Evolutionary conservation across 257 asterid genomes (phyloP).

Genomic region (Sherardia arvensis): DNA sequence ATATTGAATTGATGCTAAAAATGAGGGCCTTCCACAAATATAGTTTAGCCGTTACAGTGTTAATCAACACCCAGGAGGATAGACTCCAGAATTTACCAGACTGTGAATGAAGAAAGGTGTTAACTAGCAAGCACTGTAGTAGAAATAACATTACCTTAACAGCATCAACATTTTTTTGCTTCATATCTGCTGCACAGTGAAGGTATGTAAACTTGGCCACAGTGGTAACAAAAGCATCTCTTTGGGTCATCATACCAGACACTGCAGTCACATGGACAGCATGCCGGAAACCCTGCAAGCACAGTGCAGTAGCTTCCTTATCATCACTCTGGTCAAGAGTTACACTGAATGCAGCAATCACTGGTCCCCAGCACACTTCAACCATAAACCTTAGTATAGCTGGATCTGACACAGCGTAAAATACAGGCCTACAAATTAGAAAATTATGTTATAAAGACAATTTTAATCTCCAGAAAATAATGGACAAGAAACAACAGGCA

Average conservation of each 20-base stretch:
- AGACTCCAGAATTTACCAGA: neutral
- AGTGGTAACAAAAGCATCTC: constrained; percentile 97
- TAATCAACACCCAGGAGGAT: neutral
- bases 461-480: neutral
- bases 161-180: constrained; percentile 94
- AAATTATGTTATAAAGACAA: constrained; percentile 7
- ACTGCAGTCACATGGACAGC: constrained; percentile 95
- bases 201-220: constrained; percentile 97
- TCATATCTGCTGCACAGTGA: constrained; percentile 99
- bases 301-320: constrained; percentile 79
- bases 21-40: neutral
- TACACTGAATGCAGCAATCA: constrained; percentile 98
- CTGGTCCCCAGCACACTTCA: constrained; percentile 99
- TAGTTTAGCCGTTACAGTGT: neutral
- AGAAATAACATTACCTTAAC: constrained; percentile 61
- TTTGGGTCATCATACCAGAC: constrained; percentile 95
- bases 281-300: constrained; percentile 86
- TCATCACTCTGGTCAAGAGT: constrained; percentile 98
- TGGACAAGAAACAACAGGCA: neutral
- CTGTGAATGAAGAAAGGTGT: neutral
- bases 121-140: constrained; percentile 13
- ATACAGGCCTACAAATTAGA: constrained; percentile 54
- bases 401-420: constrained; percentile 79
- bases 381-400: constrained; percentile 89
- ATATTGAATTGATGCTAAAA: neutral